phyloP scores from a whole-genome alignment of 805 yeast species.

The Spathaspora girioi region DNA sequence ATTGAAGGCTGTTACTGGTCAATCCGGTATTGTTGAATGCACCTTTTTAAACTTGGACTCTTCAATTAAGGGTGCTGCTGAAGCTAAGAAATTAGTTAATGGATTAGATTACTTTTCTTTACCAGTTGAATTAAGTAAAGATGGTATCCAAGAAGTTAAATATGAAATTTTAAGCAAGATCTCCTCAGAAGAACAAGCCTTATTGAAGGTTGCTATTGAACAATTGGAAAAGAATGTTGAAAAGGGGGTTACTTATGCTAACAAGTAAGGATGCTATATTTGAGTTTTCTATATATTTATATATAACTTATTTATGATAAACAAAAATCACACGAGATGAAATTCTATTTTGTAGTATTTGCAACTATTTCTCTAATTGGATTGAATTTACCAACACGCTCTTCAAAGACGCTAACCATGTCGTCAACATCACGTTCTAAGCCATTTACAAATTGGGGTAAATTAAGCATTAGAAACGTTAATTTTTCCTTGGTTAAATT shows the following conservation, averaged over 20 bases:
- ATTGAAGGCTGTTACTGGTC: conserved; percentile 49
- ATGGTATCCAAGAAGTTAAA: conserved; percentile 58
- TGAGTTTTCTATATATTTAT: background rate
- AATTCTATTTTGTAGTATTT: background rate
- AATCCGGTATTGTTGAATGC: conserved; percentile 40
- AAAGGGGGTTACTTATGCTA: conserved; percentile 54
- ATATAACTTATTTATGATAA: background rate
- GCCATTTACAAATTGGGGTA: background rate
- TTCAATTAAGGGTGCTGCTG: conserved; percentile 48
- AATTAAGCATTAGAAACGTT: conserved; percentile 3
- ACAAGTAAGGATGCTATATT: conserved; percentile 8
- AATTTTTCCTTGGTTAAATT: conserved; percentile 1
- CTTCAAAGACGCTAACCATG: background rate
- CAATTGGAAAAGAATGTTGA: conserved; percentile 53
- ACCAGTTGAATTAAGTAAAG: conserved; percentile 53
- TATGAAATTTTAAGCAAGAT: conserved; percentile 47
- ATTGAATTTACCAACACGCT: background rate
- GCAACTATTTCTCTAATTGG: conserved; percentile 3
- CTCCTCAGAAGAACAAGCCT: conserved; percentile 50
- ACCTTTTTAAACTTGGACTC: conserved; percentile 50
- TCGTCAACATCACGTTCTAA: background rate
- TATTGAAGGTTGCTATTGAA: conserved; percentile 50
- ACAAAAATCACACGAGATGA: background rate
- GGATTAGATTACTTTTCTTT: conserved; percentile 55
- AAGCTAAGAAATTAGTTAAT: conserved; percentile 44